Base-by-base conservation (phyloP, 2,329 filamentous ascomycete species). In the Colletotrichum incanum region DNA sequence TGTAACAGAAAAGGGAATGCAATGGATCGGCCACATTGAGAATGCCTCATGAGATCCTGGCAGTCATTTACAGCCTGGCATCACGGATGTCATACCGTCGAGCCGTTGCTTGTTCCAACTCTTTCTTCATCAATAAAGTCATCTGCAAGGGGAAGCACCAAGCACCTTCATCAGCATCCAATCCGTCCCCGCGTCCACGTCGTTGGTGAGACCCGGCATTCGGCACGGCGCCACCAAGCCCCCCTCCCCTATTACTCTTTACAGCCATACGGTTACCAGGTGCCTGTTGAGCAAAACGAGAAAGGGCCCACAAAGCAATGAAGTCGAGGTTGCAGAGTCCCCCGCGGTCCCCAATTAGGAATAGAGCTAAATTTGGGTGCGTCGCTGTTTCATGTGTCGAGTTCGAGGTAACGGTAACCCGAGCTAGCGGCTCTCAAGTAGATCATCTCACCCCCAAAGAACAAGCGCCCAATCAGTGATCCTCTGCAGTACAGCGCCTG, bases 311-410 rank as follows among this genome's bases (percentile, higher is more conserved):
- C 14, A 26, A 49, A 16, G 14, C 58, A 49, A 12, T 12, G 26
- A 47, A 45, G 18, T 20, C 26, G 9, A 31, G 39, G 26, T 16
- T 14, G 16, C 26, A 31, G 28, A 28, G 9, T 26, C 9, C 26
- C 56, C 26, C 12, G 8, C 26, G 5, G 5, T 28, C 20, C 50
- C 58, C 50, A 37, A 58, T 52, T 43, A 45, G 68, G 49, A 47
- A 28, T 47, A 49, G 58, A 26, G 64, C 49, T 52, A 68, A 68
- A 68, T 39, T 59, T 58, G 68, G 11, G 37, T 28, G 47, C 64
- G 65, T 67, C 43, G 43, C 34, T 68, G 68, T 71, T 71, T 71
- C 65, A 68, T 62, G 54, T 71, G 64, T 71, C 56, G 68, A 71
- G 49, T 50, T 12, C 39, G 23, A 62, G 34, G 64, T 63, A 63